phyloP scores from a whole-genome alignment of 129 eudicot species.

The Sambucus nigra region DNA sequence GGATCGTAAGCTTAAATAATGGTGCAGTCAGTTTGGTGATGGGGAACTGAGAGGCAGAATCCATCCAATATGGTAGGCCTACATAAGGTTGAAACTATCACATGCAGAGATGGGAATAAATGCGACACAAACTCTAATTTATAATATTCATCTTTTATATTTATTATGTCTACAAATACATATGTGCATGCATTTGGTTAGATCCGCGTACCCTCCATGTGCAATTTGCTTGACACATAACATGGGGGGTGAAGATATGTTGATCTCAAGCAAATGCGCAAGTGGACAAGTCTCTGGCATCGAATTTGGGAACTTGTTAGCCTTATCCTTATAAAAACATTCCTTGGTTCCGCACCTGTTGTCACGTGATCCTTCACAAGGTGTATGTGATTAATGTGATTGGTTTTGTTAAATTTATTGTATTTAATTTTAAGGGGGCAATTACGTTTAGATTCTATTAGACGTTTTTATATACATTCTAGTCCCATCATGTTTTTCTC shows the following conservation, averaged over 20 bases:
- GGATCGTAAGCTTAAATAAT: too few species aligned
- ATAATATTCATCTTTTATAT: too few species aligned
- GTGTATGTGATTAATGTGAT: too few species aligned
- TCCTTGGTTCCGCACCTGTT: neutral
- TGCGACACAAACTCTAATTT: neutral
- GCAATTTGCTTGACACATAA: neutral
- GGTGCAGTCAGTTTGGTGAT: neutral
- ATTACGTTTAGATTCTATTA: too few species aligned
- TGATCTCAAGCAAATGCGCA: neutral
- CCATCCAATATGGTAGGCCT: neutral
- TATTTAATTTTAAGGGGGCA: too few species aligned
- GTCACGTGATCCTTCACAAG: neutral
- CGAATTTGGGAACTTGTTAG: neutral
- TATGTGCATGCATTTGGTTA: neutral
- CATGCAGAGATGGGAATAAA: neutral
- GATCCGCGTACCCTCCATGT: neutral
- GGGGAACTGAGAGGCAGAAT: constrained; percentile 5
- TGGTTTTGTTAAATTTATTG: too few species aligned
- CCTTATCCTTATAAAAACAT: neutral
- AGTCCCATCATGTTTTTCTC: too few species aligned
- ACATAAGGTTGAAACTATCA: neutral
- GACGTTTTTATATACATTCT: too few species aligned
- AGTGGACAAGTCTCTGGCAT: neutral
- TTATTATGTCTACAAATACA: too few species aligned
- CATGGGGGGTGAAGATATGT: neutral